Base-by-base conservation (phyloP, 257 asterid species). In the Hygrophila difformis region DNA sequence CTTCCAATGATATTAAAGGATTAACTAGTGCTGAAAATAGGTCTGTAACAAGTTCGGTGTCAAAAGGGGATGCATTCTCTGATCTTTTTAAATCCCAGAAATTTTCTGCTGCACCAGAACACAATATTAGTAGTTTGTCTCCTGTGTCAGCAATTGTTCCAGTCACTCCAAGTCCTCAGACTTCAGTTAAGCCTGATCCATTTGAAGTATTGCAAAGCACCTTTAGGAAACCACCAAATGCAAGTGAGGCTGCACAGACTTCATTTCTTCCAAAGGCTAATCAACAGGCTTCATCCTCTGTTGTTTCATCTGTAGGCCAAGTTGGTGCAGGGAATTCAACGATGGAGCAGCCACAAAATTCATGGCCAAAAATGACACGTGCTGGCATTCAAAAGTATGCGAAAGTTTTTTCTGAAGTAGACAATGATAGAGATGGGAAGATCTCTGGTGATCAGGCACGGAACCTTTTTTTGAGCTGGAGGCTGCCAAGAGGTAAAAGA, bases 331-430 rank as follows among this genome's bases (percentile, higher is more conserved):
- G 64, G 29, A 77, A 36, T 65, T 57, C 84, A 56, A 44, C 67
- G 3, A 16, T 73, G 29, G 85, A 82, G 51, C 77, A 73, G 56
- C 56, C 94, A 48, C 93, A 82, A 63, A 49, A 34, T 37, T 59
- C 94, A 38, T 89, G 98, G 98, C 96, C 94, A 44, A 89, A 89
- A 77, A 82, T 89, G 98, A 79, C 94, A 33, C 93, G 82, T 48
- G 77, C 94, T 68, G 72, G 91, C 53, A 69, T 89, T 79, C 98
- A 89, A 47, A 89, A 82, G 65, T 89, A 89, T 68, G 83, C 81
- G 18, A 85, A 79, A 69, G 92, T 89, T 57, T 89, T 89, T 61
- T 66, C 70, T 87, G 93, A 85, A 61, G 94, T 82, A 46, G 98
- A 89, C 71, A 67, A 73, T 18, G 93, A 82, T 56, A 79, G 93